Base-by-base conservation (phyloP, 495 filamentous ascomycete species). In the Aspergillus diversus region DNA sequence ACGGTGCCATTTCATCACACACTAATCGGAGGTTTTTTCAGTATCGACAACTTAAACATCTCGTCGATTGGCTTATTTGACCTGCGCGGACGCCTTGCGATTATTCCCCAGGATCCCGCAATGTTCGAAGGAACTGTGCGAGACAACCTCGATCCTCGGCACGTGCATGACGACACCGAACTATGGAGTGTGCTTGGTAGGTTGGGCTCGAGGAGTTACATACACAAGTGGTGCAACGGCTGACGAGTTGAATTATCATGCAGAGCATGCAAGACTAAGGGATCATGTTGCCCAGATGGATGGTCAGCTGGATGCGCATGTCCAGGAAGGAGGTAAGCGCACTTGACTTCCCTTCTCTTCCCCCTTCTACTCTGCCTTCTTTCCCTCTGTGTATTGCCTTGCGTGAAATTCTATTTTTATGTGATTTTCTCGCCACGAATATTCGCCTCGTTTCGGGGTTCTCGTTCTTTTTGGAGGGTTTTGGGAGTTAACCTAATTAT, bases 31-130 rank as follows among this genome's bases (percentile, higher is more conserved):
- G 33, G 34, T 17, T 7, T 13, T 5, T 60, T 50, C 57, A 81
- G 83, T 71, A 96, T 99, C 71, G 96, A 99, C 73, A 83, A 83
- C 17, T 76, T 98, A 52, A 90, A 97, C 77, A 93, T 95, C 5
- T 92, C 92, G 35, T 89, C 84, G 11, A 97, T 98, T 76, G 96
- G 96, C 7, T 78, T 99, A 59, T 75, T 92, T 57, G 96, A 98
- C 72, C 83, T 99, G 59, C 86, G 96, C 60, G 85, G 93, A 31
- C 90, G 95, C 55, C 84, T 99, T 42, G 93, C 96, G 47, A 99
- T 99, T 75, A 99, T 99, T 67, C 96, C 96, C 17, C 96, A 99
- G 71, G 96, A 99, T 78, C 93, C 96, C 54, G 93, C 94, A 68
- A 85, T 99, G 68, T 99, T 99, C 69, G 92, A 98, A 80, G 96